A percentile compares a stretch with the other conserved stretches of the same genome.
Conservation (phyloP, 2,329 filamentous ascomycete genomes). For the Aspergillus sp. region DNA sequence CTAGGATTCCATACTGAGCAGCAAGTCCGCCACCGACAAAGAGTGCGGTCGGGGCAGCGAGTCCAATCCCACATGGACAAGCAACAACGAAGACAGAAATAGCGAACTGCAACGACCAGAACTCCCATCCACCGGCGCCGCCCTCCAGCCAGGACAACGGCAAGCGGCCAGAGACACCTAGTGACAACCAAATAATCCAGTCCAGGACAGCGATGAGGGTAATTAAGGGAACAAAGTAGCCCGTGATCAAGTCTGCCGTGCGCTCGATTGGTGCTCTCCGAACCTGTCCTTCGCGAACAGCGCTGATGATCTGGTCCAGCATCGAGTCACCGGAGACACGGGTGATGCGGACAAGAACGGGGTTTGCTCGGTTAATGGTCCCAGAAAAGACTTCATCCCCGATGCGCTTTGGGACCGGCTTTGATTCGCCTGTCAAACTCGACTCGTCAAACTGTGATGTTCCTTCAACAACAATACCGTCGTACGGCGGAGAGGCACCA, state of each 20-base stretch:
- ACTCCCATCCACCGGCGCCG: too few species aligned
- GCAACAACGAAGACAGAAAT: conserved; percentile 86
- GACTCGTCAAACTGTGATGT: conserved; percentile 73
- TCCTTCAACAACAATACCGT: conserved; percentile 64
- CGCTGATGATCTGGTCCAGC: conserved; percentile 50
- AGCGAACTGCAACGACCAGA: conserved; percentile 62
- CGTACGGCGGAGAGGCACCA: conserved; percentile 80
- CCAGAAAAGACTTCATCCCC: conserved; percentile 48
- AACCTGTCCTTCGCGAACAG: conserved; percentile 53
- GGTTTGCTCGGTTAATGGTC: conserved; percentile 49
- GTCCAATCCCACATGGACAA: conserved; percentile 78
- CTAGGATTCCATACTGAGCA: conserved; percentile 75
- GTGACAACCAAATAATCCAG: conserved; percentile 47
- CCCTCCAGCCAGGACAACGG: conserved; percentile 51
- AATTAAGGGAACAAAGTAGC: conserved; percentile 51
- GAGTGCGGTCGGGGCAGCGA: conserved; percentile 79
- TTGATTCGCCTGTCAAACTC: conserved; percentile 68
- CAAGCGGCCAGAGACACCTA: conserved; percentile 46
- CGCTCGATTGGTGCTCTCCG: conserved; percentile 50
- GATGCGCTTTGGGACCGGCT: conserved; percentile 42
- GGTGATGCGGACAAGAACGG: conserved; percentile 45
- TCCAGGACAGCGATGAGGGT: conserved; percentile 49
- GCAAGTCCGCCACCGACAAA: conserved; percentile 81
- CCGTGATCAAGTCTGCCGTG: conserved; percentile 48
- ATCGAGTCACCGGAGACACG: conserved; percentile 49